Conservation (phyloP, 192 early-diverging fungal genomes). For the Entomortierella beljakovae region DNA sequence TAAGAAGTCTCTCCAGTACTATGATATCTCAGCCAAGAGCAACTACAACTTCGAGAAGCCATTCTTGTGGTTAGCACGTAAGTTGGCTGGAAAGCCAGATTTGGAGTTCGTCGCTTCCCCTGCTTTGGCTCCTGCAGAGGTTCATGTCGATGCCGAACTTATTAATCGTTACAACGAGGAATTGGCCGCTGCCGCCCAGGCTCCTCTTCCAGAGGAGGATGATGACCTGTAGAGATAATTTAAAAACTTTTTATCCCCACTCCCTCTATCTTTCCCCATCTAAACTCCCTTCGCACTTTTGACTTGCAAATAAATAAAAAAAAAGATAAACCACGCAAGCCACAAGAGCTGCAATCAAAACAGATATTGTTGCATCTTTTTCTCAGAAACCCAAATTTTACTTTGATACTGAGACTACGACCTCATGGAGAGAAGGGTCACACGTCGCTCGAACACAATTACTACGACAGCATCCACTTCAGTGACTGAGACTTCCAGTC, state of each 20-base stretch:
- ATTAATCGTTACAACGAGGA: conserved; percentile 84
- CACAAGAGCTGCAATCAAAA: background rate
- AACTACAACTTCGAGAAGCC: conserved; percentile 99
- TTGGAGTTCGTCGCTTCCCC: conserved; percentile 97
- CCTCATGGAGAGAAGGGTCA: conserved; percentile 24
- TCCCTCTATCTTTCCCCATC: background rate
- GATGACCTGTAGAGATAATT: conserved; percentile 38
- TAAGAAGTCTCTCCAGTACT: conserved; percentile 99
- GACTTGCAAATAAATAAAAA: too few species aligned
- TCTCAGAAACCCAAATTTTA: background rate
- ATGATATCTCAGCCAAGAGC: conserved; percentile 98
- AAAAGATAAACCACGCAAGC: background rate
- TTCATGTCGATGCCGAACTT: conserved; percentile 81
- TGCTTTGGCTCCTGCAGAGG: conserved; percentile 94
- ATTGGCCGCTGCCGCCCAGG: conserved; percentile 75
- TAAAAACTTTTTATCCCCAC: background rate
- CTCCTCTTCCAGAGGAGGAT: conserved; percentile 82
- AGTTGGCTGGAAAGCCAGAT: conserved; percentile 92
- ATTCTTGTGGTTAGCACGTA: conserved; percentile 99
- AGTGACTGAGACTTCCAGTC: background rate
- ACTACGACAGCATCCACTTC: conserved; percentile 5
- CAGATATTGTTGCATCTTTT: background rate
- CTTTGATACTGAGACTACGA: background rate
- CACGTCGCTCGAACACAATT: conserved; percentile 14
- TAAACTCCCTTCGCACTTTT: too few species aligned